A percentile compares a stretch with the other conserved stretches of the same genome.
Conservation (phyloP, 805 yeast genomes). For the Starmerella potacharoeniae region DNA sequence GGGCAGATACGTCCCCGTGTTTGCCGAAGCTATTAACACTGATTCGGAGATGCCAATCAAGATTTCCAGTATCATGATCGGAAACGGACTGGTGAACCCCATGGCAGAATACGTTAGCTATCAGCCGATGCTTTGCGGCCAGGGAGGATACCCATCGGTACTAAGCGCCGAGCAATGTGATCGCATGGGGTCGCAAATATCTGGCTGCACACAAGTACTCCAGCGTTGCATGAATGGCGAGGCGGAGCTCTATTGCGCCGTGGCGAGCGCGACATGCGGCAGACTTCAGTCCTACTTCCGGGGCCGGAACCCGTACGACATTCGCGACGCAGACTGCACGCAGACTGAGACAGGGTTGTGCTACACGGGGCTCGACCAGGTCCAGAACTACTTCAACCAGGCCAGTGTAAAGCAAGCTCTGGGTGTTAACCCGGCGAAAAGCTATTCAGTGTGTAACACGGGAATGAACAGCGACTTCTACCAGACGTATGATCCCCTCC, state of each 20-base stretch:
- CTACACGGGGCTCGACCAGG: conserved; percentile 43
- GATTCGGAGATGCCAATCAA: conserved; percentile 43
- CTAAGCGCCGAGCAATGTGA: conserved; percentile 14
- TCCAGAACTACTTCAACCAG: conserved; percentile 43
- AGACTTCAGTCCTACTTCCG: conserved; percentile 11
- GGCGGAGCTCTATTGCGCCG: conserved; percentile 7
- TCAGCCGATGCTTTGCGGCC: conserved; percentile 89
- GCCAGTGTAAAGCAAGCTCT: conserved; percentile 43
- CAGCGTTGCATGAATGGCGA: conserved; percentile 14
- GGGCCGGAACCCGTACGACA: conserved; percentile 57
- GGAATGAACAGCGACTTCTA: conserved; percentile 55
- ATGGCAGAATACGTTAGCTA: conserved; percentile 65
- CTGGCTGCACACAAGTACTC: conserved; percentile 11
- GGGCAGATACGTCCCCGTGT: conserved; percentile 86
- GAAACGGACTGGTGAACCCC: conserved; percentile 87
- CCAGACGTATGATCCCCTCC: conserved; percentile 57
- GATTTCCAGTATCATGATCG: conserved; percentile 71
- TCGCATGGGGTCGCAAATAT: conserved; percentile 6
- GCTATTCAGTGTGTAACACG: conserved; percentile 60
- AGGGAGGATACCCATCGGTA: conserved; percentile 51
- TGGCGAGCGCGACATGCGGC: conserved; percentile 13
- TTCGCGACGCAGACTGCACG: conserved; percentile 48
- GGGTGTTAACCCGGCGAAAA: conserved; percentile 41
- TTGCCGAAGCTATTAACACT: conserved; percentile 43
- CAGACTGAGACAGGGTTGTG: conserved; percentile 47